Conservation (phyloP, 2,329 filamentous ascomycete species). For the Pyrenophora graminea region DNA sequence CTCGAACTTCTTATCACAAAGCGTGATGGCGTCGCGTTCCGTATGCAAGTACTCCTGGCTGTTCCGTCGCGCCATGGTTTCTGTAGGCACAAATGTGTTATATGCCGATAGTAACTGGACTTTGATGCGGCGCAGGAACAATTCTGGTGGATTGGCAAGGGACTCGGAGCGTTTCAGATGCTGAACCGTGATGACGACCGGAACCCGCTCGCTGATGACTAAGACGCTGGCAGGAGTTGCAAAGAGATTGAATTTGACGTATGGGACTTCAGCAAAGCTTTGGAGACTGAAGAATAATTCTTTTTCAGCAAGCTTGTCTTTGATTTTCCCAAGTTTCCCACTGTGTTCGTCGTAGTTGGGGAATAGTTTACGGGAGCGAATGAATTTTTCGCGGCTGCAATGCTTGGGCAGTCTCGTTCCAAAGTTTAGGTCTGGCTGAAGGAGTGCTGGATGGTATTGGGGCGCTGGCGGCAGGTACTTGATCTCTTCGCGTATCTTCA, state of each 20-base stretch:
- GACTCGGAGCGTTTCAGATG: slow-evolving; percentile 35
- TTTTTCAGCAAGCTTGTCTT: slow-evolving; percentile 26
- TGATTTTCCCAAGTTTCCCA: slow-evolving; percentile 26
- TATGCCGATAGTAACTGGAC: slow-evolving; percentile 24
- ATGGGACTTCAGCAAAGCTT: slow-evolving; percentile 26
- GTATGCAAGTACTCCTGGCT: slow-evolving; percentile 9
- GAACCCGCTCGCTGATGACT: slow-evolving; percentile 20
- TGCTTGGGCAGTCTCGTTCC: slow-evolving; percentile 21
- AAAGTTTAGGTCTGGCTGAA: slow-evolving; percentile 22
- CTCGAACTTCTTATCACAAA: slow-evolving; percentile 26
- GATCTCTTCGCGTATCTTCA: slow-evolving; percentile 16
- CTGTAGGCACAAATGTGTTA: slow-evolving; percentile 21
- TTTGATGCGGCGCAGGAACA: slow-evolving; percentile 30
- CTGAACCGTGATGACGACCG: slow-evolving; percentile 23
- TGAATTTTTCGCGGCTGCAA: slow-evolving; percentile 25
- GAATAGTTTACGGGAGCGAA: slow-evolving; percentile 29
- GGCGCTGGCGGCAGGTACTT: slow-evolving; percentile 15
- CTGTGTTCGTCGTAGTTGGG: slow-evolving; percentile 23
- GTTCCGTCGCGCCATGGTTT: slow-evolving; percentile 5
- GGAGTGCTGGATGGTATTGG: slow-evolving; percentile 21
- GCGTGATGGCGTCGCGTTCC: slow-evolving; percentile 11
- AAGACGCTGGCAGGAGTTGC: slow-evolving; percentile 28
- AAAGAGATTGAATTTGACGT: slow-evolving; percentile 28
- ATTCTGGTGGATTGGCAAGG: slow-evolving; percentile 23
- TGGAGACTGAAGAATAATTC: slow-evolving; percentile 28